Percentiles rank a stretch among this genome's conserved stretches.
These are phyloP conservation scores for Puccinia triticina DNA, from an alignment of 1,284 basidiomycete species.

Conservation along the genomic window DNA sequence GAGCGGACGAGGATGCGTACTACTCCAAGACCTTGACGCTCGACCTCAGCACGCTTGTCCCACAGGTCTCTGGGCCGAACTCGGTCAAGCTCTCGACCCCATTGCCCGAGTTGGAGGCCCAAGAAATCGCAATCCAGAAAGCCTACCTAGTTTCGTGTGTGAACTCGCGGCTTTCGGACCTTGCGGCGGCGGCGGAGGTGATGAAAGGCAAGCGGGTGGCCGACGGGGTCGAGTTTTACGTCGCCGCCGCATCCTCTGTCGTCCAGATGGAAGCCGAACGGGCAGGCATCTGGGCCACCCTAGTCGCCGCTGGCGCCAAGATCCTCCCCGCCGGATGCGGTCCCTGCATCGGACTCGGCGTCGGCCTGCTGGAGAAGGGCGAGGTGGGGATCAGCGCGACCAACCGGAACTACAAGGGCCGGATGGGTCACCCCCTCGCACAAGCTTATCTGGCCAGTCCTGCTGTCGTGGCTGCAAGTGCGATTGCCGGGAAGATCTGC, in stretches of 20 bases:
- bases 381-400: slow-evolving; percentile 95
- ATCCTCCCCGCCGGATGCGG: slow-evolving; percentile 93
- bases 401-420: slow-evolving; percentile 97
- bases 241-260: slow-evolving; percentile 87
- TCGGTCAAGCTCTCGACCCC: slow-evolving; percentile 95
- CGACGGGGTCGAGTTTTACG: slow-evolving; percentile 91
- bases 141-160: slow-evolving; percentile 98
- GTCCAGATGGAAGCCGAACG: slow-evolving; percentile 88
- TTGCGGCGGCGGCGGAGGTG: slow-evolving; percentile 86
- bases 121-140: slow-evolving; percentile 85
- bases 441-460: slow-evolving; percentile 94
- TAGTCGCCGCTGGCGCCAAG: slow-evolving; percentile 85
- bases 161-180: slow-evolving; percentile 93
- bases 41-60: slow-evolving; percentile 89
- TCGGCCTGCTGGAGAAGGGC: slow-evolving; percentile 88
- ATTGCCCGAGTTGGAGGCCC: slow-evolving; percentile 75
- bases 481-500: slow-evolving; percentile 86
- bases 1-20: slow-evolving; percentile 75
- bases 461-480: slow-evolving; percentile 93
- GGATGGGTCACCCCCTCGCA: slow-evolving; percentile 95
- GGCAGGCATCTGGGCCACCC: slow-evolving; percentile 82
- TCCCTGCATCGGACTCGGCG: slow-evolving; percentile 94
- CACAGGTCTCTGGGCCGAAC: slow-evolving; percentile 95
- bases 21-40: slow-evolving; percentile 89
- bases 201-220: slow-evolving; percentile 83